Base-by-base conservation (phyloP, 257 asterid species). In the Przewalskia tangutica region DNA sequence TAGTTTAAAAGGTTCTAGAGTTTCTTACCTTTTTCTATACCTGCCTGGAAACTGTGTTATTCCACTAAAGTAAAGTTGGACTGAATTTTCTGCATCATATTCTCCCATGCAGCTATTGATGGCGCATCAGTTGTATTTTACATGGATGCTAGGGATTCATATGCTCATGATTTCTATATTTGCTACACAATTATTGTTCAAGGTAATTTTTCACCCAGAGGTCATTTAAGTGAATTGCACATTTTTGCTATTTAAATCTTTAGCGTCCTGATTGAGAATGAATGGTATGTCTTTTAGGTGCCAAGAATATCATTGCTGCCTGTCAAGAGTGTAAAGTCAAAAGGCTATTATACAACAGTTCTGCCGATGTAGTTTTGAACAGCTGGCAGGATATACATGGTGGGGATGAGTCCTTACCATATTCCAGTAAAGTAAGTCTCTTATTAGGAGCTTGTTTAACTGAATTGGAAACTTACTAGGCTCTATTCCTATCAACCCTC, bases 361-460 rank as follows among this genome's bases (percentile, higher is more conserved):
- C 95, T 80, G 97, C 97, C 79, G 97, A 94, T 73, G 93, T 94
- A 48, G 91, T 93, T 77, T 91, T 88, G 81, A 92, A 91, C 71
- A 78, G 84, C 86, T 81, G 81, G 68, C 89, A 62, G 82, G 93
- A 91, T 82, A 88, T 93, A 82, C 77, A 73, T 36, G 85, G 79
- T 64, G 96, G 97, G 56, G 94, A 94, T 65, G 98, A 94, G 83
- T 91, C 97, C 68, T 85, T 93, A 89, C 96, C 97, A 11, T 93
- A 89, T 88, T 87, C 89, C 75, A 92, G 92, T 78, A 90, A 87
- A 83, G 98, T 94, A 91, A 77, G 89, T 89, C 63, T 84, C 83
- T 83, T 73, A 71, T 20, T 42, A 23, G 78, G 46, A 71, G 58
- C 79, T 46, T 46, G 79, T 11, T 46, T 46, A 20, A 12, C 59